Evolutionary conservation across 1,284 basidiomycete species (phyloP), one percentile per base, ranked within the genome.

Genomic region (Cryptococcus sp.): DNA sequence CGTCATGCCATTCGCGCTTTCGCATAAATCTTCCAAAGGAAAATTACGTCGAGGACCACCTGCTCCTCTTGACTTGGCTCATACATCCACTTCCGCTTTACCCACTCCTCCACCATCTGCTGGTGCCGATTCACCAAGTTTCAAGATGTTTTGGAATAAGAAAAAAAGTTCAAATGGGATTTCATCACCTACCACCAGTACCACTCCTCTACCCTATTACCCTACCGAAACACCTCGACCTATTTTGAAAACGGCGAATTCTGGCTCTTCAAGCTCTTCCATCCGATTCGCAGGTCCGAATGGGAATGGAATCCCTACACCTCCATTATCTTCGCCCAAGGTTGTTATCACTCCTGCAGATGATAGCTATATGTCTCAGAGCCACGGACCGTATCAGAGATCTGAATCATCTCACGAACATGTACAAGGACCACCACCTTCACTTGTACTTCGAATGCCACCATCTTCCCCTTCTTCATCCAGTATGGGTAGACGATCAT

Each of bases 141-240:
- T 51, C 53, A 54, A 42, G 23, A 70, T 70, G 66, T 67, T 70
- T 47, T 67, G 67, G 66, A 59, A 58, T 23, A 64, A 62, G 46
- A 65, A 63, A 35, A 38, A 58, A 7, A 36, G 61, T 8, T 48
- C 59, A 4, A 15, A 48, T 14, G 23, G 23, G 2, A 23, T 1
- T 23, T 23, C 23, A 23, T 23, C 23, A 23, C 45, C 46, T 14
- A 13, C 47, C 3, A 45, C 63, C 23, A 23, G 23, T 23, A 10
- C 38, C 38, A 41, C 10, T 13, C 48, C 51, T 3, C 38, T 15
- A 31, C 56, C 53, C 15, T 36, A 32, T 38, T 48, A 36, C 44
- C 51, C 59, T 15, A 15, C 49, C 10, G 58, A 62, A 53, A 52
- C 66, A 10, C 66, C 68, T 14, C 62, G 60, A 46, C 66, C 68